A percentile compares a stretch with the other conserved stretches of the same genome.
phyloP scores from a whole-genome alignment of 2,329 filamentous ascomycete genomes.

The Dothistroma pini region DNA sequence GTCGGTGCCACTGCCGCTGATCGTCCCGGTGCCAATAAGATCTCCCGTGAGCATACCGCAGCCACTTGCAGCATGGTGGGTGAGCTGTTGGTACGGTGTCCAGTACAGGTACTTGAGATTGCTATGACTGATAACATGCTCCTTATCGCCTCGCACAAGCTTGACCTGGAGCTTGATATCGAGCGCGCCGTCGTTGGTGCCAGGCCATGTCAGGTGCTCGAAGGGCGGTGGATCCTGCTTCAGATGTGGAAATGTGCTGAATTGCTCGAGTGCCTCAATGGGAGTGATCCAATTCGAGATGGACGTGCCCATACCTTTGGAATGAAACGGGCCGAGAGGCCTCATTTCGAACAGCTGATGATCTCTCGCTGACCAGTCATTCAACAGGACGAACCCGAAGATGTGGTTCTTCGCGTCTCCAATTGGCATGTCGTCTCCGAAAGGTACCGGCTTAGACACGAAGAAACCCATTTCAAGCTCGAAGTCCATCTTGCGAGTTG shows the following conservation, averaged over 20 bases:
- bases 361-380: conserved; percentile 58
- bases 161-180: conserved; percentile 34
- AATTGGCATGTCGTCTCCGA: conserved; percentile 40
- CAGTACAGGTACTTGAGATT: conserved; percentile 43
- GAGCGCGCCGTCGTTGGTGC: conserved; percentile 24
- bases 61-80: conserved; percentile 43
- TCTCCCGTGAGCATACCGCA: conserved; percentile 43
- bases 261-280: conserved; percentile 52
- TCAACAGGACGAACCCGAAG: conserved; percentile 60
- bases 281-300: conserved; percentile 62
- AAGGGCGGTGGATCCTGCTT: conserved; percentile 30
- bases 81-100: conserved; percentile 46
- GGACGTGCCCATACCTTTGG: conserved; percentile 58
- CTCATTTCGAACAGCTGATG: conserved; percentile 61
- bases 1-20: conserved; percentile 37
- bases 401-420: conserved; percentile 51
- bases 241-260: conserved; percentile 27
- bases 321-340: conserved; percentile 58
- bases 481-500: conserved; percentile 44
- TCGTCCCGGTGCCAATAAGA: conserved; percentile 45
- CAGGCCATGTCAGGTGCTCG: conserved; percentile 29
- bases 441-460: conserved; percentile 40
- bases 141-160: conserved; percentile 26
- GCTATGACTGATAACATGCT: conserved; percentile 24
- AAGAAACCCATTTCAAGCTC: conserved; percentile 49